These are phyloP conservation scores for Colletotrichum endophyticum DNA, from an alignment of 2,329 filamentous ascomycete genomes.

Conservation along the genomic window DNA sequence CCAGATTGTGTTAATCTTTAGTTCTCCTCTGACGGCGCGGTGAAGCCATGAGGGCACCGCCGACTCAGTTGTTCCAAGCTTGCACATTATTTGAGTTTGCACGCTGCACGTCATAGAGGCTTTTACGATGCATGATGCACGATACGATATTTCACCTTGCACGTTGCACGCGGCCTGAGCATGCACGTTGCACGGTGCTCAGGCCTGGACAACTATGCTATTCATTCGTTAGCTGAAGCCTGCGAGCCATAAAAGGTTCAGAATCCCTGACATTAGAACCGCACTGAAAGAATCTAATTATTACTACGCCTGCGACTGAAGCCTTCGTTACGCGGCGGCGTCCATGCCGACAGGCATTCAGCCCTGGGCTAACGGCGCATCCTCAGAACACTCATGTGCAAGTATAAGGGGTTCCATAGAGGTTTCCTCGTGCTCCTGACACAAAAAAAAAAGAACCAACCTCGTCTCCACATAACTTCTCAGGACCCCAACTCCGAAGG, in stretches of 20 bases:
- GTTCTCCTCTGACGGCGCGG: neutral
- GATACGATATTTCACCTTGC: neutral
- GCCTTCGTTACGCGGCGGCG: neutral
- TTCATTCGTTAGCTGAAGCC: neutral
- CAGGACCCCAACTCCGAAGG: neutral
- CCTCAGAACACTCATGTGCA: neutral
- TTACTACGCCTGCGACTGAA: neutral
- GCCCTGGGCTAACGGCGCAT: neutral
- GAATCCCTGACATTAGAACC: neutral
- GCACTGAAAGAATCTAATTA: neutral
- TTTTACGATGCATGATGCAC: neutral
- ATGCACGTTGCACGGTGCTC: neutral
- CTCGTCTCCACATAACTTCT: neutral
- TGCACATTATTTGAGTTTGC: neutral
- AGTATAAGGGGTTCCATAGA: neutral
- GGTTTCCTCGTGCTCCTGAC: neutral
- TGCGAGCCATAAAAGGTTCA: neutral
- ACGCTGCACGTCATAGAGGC: neutral
- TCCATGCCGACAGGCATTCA: neutral
- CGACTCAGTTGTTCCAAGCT: neutral
- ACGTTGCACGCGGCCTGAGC: neutral
- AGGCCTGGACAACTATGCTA: neutral
- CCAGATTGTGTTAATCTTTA: neutral
- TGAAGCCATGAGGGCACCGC: neutral
- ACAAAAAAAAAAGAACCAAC: neutral